Evolutionary conservation across 305 asterid species (phyloP).

Genomic region (Rubia tinctorum): DNA sequence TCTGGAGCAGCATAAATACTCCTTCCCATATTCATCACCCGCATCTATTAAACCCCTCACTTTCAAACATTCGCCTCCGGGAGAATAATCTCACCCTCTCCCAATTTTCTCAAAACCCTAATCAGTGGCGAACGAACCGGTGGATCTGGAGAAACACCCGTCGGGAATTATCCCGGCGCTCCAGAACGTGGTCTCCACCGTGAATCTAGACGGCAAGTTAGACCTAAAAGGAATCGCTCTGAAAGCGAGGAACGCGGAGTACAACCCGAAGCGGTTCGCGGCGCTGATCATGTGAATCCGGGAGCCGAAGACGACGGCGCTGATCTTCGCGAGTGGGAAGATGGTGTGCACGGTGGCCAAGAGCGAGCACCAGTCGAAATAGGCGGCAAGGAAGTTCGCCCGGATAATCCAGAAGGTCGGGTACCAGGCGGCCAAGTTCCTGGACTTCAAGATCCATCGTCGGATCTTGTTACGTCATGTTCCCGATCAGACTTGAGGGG

Average conservation of each 20-base stretch:
- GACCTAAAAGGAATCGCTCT: conserved; percentile 35
- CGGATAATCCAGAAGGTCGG: conserved; percentile 38
- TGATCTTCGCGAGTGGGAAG: conserved; percentile 37
- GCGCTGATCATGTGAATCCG: conserved; percentile 41
- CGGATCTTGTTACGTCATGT: conserved; percentile 39
- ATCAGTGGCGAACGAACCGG: conserved; percentile 48
- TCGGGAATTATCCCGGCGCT: background rate
- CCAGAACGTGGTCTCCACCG: conserved; percentile 31
- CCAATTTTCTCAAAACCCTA: background rate
- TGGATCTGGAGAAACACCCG: background rate
- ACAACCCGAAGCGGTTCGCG: conserved; percentile 41
- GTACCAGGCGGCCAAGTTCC: conserved; percentile 26
- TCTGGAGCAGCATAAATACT: background rate
- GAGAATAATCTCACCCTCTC: background rate
- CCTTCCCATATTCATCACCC: background rate
- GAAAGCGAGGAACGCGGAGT: conserved; percentile 38
- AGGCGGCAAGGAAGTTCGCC: conserved; percentile 39
- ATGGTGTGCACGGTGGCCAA: conserved; percentile 41
- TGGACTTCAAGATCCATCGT: conserved; percentile 43
- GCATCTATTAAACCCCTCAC: background rate
- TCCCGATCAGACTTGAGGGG: conserved; percentile 43
- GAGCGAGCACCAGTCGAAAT: conserved; percentile 29
- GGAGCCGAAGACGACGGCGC: conserved; percentile 38
- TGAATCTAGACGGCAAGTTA: conserved; percentile 34
- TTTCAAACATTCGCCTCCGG: background rate